Base-by-base conservation (phyloP, 768 basidiomycete species). In the Lactifluus rugatus region DNA sequence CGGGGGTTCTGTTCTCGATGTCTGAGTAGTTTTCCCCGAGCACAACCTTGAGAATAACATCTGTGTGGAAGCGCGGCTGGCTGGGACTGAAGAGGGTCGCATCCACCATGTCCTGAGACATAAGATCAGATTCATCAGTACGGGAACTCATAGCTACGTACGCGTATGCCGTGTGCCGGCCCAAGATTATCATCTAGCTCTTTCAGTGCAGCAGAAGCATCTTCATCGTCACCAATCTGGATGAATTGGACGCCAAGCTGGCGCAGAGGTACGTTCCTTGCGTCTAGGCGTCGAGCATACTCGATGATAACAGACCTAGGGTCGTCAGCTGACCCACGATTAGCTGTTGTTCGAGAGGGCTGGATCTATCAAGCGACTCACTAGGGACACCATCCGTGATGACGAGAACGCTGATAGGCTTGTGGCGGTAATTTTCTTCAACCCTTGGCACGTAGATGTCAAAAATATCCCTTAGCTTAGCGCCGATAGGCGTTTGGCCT, bases 371-470 rank as follows among this genome's bases (percentile, higher is more conserved):
- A 61, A 67, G 17, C 5, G 32, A 45, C 68, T 69, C 67, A 66
- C 76, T 76, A 0, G 77, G 72, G 3, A 73, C 73, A 48, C 72
- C 69, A 49, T 72, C 72, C 0, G 75, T 75, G 57, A 75, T 71
- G 34, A 76, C 68, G 49, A 76, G 53, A 36, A 74, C 34, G 4
- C 63, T 67, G 31, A 75, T 66, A 2, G 73, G 73, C 39, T 74
- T 72, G n/a, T 73, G 72, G 9, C 48, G 60, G 44, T 61, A 60
- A n/a, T 51, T 56, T 4, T 56, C 45, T 49, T 75, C 74, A 10
- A 73, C 34, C 14, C 62, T 60, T 26, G 67, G 70, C 14, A 76
- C 57, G 57, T 77, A 77, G 17, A 66, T 66, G 14, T 72, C 44
- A 3, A 78, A 62, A 49, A 78, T 58, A 57, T 71, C 68, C 14